These are phyloP conservation scores for Discostella stelligera DNA, from an alignment of 352 stramenopile species.

Conservation along the genomic window DNA sequence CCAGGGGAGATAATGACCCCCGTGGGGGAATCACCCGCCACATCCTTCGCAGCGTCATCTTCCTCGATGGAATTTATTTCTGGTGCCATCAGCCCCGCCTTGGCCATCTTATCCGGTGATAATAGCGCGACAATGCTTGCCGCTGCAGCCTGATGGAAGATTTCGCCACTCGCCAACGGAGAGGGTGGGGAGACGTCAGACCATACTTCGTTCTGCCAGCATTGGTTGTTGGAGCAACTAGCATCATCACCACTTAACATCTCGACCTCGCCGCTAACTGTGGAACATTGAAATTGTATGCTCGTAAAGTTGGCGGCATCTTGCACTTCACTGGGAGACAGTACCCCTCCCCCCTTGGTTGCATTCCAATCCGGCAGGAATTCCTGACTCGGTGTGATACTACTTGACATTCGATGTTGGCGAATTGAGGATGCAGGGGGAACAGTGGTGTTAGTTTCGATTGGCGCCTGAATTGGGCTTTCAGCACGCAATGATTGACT, in stretches of 20 bases:
- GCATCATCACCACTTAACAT: slow-evolving; percentile 29
- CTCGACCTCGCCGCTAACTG: slow-evolving; percentile 28
- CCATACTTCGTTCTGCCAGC: slow-evolving; percentile 39
- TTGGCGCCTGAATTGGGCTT: not conserved
- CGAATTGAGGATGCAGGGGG: not conserved
- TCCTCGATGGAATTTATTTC: slow-evolving; percentile 17
- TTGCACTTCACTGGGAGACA: slow-evolving; percentile 29
- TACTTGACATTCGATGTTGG: not conserved
- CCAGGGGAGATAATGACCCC: not conserved
- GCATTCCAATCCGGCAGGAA: slow-evolving; percentile 27
- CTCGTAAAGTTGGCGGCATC: slow-evolving; percentile 45
- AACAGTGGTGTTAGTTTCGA: not conserved
- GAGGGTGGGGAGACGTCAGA: slow-evolving; percentile 31
- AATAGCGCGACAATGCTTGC: slow-evolving; percentile 53
- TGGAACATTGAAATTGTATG: slow-evolving; percentile 34
- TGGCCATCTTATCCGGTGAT: slow-evolving; percentile 23
- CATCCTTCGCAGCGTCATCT: slow-evolving; percentile 23
- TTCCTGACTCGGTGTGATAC: slow-evolving; percentile 2
- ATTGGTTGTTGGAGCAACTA: not conserved
- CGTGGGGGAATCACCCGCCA: slow-evolving; percentile 21
- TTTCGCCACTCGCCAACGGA: slow-evolving; percentile 41
- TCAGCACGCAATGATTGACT: not conserved
- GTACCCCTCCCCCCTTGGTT: slow-evolving; percentile 1
- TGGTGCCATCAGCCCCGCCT: slow-evolving; percentile 26
- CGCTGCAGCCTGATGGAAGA: slow-evolving; percentile 61